Percentiles rank a stretch among this genome's conserved stretches.
Evolutionary conservation across 345 rosid genomes (phyloP).

Genomic region (Rhodamnia argentea): DNA sequence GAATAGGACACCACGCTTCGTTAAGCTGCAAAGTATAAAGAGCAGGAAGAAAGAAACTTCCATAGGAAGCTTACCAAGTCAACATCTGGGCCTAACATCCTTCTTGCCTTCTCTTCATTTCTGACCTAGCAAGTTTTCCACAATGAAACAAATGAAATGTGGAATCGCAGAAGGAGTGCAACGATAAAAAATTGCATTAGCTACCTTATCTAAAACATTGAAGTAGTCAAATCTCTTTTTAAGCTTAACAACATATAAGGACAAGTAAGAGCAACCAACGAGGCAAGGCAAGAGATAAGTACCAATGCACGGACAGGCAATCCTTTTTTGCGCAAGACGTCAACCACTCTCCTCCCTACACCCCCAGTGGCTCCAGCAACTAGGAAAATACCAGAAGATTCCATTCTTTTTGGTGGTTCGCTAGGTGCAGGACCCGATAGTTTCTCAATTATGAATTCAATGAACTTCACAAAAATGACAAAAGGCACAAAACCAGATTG

Average conservation of each 20-base stretch:
- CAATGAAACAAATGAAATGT: not conserved
- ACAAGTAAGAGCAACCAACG: not conserved
- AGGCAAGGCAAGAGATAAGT: constrained; percentile 4
- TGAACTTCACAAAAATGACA: constrained; percentile 34
- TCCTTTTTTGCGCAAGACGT: constrained; percentile 54
- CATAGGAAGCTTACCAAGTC: constrained; percentile 53
- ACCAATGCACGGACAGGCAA: constrained; percentile 72
- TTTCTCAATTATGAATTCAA: constrained; percentile 52
- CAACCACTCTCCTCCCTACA: constrained; percentile 82
- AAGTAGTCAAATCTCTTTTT: not conserved
- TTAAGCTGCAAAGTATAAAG: not conserved
- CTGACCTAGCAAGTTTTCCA: constrained; percentile 42
- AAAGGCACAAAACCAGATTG: constrained; percentile 5
- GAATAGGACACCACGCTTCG: not conserved
- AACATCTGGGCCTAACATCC: constrained; percentile 63
- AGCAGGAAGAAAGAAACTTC: not conserved
- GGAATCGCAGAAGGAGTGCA: not conserved
- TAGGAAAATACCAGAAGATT: constrained; percentile 43
- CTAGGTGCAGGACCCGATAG: constrained; percentile 40
- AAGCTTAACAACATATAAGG: not conserved
- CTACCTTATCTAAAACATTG: not conserved
- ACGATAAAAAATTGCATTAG: not conserved
- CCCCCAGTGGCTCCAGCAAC: constrained; percentile 98
- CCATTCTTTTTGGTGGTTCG: constrained; percentile 35
- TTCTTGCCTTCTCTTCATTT: constrained; percentile 84